Evolutionary conservation across 106 monocot species (phyloP).

Genomic region (Dioscorea alata): DNA sequence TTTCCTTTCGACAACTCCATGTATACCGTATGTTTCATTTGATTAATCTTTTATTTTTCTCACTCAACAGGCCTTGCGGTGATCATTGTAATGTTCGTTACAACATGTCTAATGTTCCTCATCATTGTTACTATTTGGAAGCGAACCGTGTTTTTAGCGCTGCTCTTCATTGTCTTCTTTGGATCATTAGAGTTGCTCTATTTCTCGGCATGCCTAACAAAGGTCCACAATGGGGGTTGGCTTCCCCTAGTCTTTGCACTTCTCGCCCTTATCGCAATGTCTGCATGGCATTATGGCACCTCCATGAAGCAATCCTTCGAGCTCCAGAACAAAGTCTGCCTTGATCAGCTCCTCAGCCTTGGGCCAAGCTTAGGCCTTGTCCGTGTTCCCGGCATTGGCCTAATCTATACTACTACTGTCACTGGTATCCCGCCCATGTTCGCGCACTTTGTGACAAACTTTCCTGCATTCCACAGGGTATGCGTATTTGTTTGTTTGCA

Average conservation of each 20-base stretch:
- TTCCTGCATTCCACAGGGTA: conserved; percentile 65
- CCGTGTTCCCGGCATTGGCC: conserved; percentile 62
- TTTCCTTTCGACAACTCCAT: neutral
- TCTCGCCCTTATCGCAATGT: conserved; percentile 34
- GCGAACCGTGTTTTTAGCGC: conserved; percentile 22
- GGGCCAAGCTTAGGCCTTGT: conserved; percentile 48
- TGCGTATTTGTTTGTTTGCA: conserved; percentile 56
- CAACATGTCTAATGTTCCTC: conserved; percentile 81
- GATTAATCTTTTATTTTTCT: neutral
- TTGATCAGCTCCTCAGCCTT: conserved; percentile 42
- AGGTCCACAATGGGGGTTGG: conserved; percentile 72
- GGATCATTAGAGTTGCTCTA: conserved; percentile 77
- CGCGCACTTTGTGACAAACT: conserved; percentile 78
- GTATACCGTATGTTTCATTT: neutral
- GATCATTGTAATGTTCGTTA: conserved; percentile 74
- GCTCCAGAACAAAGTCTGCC: conserved; percentile 53
- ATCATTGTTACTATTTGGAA: conserved; percentile 75
- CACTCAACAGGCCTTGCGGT: conserved; percentile 55
- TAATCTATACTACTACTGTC: conserved; percentile 36
- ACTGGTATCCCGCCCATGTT: conserved; percentile 61
- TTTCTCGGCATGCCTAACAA: conserved; percentile 59
- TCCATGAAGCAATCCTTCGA: conserved; percentile 47
- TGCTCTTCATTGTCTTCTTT: conserved; percentile 36
- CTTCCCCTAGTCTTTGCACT: conserved; percentile 56
- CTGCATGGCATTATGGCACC: conserved; percentile 72